These are phyloP conservation scores for Tolypocladium pustulatum DNA, from an alignment of 2,329 filamentous ascomycete genomes.

Conservation along the genomic window DNA sequence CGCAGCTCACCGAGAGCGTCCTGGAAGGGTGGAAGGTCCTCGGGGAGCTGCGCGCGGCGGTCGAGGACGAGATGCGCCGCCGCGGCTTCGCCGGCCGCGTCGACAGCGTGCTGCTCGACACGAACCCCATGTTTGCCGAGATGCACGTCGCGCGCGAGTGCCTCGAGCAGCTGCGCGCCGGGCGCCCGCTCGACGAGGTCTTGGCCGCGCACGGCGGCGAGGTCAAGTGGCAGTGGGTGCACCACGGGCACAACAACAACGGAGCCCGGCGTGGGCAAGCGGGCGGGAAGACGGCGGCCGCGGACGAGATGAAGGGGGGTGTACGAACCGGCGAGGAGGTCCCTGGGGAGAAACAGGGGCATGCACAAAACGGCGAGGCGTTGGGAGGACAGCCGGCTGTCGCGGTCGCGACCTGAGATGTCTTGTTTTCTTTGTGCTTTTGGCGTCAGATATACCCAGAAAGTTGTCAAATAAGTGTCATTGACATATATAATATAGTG, in stretches of 20 bases:
- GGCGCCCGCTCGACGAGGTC: slow-evolving; percentile 23
- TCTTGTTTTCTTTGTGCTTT: neutral
- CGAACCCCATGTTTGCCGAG: slow-evolving; percentile 32
- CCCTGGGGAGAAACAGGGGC: neutral
- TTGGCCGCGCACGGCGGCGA: neutral
- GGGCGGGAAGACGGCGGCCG: neutral
- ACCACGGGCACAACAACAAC: neutral
- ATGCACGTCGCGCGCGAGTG: slow-evolving; percentile 34
- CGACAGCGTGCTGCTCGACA: slow-evolving; percentile 17
- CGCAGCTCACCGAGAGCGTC: slow-evolving; percentile 12
- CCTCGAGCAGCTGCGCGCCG: slow-evolving; percentile 33
- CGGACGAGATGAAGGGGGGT: neutral
- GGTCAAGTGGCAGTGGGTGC: neutral
- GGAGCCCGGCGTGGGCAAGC: neutral
- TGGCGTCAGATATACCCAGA: neutral
- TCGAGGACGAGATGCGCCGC: slow-evolving; percentile 15
- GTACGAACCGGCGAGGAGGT: neutral
- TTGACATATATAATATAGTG: neutral
- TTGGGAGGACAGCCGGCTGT: neutral
- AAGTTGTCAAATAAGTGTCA: neutral
- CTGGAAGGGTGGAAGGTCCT: slow-evolving; percentile 22
- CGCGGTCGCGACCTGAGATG: neutral
- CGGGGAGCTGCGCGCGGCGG: slow-evolving; percentile 18
- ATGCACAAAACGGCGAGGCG: neutral
- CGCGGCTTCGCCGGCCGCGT: slow-evolving; percentile 27